These are phyloP conservation scores for Simplicillium aogashimaense DNA, from an alignment of 2,329 filamentous ascomycete species.

Conservation along the genomic window DNA sequence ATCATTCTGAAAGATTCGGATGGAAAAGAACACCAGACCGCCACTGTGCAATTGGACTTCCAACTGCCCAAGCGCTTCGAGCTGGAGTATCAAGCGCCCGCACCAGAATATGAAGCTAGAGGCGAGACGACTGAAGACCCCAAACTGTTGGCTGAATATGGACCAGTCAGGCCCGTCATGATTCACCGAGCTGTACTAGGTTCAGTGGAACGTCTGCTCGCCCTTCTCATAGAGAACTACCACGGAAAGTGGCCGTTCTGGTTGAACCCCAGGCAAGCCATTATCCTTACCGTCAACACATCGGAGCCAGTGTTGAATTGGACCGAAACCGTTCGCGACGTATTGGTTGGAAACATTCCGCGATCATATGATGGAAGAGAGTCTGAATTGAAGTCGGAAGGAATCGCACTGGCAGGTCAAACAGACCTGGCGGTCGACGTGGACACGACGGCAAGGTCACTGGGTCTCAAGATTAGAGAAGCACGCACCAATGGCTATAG, in stretches of 20 bases:
- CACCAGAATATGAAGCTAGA: conserved; percentile 49
- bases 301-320: conserved; percentile 40
- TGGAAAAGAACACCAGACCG: conserved; percentile 81
- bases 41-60: conserved; percentile 83
- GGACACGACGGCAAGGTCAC: conserved; percentile 50
- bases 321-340: conserved; percentile 35
- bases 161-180: conserved; percentile 60
- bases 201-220: conserved; percentile 76
- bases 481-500: conserved; percentile 66
- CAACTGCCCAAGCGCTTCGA: conserved; percentile 77
- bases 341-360: conserved; percentile 36
- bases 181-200: conserved; percentile 80
- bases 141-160: conserved; percentile 37
- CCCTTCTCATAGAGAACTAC: conserved; percentile 75
- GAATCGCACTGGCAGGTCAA: conserved; percentile 34
- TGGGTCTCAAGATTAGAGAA: conserved; percentile 61
- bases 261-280: conserved; percentile 71
- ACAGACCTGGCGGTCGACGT: conserved; percentile 59
- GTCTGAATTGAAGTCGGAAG: conserved; percentile 22
- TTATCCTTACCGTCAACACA: conserved; percentile 64
- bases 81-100: conserved; percentile 62
- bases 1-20: conserved; percentile 71
- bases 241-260: conserved; percentile 78
- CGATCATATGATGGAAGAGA: conserved; percentile 22
- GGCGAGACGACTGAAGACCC: conserved; percentile 40